A percentile compares a stretch with the other conserved stretches of the same genome.
These are phyloP conservation scores for Exophiala sideris DNA, from an alignment of 2,329 filamentous ascomycete species.

Conservation along the genomic window DNA sequence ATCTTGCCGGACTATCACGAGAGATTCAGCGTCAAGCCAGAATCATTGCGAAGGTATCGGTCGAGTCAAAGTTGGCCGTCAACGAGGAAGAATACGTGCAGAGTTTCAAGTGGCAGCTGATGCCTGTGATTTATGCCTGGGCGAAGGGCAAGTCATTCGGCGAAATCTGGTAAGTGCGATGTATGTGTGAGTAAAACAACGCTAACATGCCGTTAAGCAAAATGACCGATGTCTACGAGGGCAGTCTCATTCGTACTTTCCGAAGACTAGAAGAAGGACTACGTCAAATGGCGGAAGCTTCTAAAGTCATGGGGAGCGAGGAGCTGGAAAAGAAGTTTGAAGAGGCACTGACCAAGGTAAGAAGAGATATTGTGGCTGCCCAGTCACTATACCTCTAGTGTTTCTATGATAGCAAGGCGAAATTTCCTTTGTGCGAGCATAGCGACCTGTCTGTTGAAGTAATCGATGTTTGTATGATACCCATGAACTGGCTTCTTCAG, in stretches of 20 bases:
- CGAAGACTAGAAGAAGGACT: constrained; percentile 90
- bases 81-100: constrained; percentile 92
- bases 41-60: constrained; percentile 85
- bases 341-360: constrained; percentile 33
- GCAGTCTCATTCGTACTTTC: constrained; percentile 93
- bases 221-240: constrained; percentile 99
- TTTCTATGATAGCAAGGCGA: background rate
- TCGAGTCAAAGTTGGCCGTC: constrained; percentile 89
- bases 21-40: constrained; percentile 85
- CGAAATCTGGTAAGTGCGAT: constrained; percentile 78
- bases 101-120: constrained; percentile 88
- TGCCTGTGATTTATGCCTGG: constrained; percentile 95
- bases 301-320: constrained; percentile 97
- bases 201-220: constrained; percentile 57
- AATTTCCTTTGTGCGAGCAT: background rate
- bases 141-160: constrained; percentile 84
- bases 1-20: constrained; percentile 78
- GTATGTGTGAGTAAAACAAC: constrained; percentile 3
- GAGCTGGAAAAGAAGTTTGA: constrained; percentile 61
- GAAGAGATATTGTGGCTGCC: constrained; percentile 89
- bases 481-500: background rate
- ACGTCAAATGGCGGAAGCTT: constrained; percentile 89
- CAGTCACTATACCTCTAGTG: constrained; percentile 76
- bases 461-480: constrained; percentile 8
- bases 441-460: background rate